Conservation (phyloP, 2,329 filamentous ascomycete species). For the Colletotrichum godetiae region DNA sequence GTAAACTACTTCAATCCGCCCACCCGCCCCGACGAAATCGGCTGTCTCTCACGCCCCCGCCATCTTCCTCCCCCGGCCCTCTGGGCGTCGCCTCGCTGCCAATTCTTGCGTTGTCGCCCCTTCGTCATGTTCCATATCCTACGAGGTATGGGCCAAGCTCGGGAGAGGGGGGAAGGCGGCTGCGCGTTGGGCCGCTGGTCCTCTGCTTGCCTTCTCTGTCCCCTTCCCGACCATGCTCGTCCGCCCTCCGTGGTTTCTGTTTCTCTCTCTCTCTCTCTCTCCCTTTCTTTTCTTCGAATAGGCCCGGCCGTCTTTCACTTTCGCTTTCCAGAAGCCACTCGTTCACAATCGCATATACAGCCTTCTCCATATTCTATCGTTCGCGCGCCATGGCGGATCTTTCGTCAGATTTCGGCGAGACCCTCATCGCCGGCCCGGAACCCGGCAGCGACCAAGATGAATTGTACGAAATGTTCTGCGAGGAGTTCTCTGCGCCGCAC, state of each 20-base stretch:
- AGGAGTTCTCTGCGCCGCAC: not conserved
- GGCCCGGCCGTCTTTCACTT: not conserved
- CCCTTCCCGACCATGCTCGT: no score
- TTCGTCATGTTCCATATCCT: not conserved
- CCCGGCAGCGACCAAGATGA: not conserved
- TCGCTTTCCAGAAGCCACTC: not conserved
- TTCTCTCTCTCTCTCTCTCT: not conserved
- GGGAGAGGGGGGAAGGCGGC: no score
- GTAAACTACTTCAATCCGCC: not conserved
- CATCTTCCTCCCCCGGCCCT: not conserved
- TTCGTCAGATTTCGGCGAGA: not conserved
- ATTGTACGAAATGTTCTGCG: not conserved
- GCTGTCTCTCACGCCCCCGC: not conserved
- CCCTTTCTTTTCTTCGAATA: not conserved
- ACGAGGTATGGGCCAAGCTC: no score
- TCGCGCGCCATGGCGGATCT: not conserved
- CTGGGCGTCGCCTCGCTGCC: not conserved
- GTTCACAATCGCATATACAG: not conserved
- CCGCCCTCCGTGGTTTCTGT: no score
- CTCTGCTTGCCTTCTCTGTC: no score
- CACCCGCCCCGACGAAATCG: not conserved
- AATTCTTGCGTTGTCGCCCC: not conserved
- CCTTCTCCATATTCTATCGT: not conserved
- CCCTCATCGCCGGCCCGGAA: not conserved
- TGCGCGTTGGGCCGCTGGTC: no score